phyloP scores from a whole-genome alignment of 192 early-diverging fungal genomes.

The Backusella sp. region DNA sequence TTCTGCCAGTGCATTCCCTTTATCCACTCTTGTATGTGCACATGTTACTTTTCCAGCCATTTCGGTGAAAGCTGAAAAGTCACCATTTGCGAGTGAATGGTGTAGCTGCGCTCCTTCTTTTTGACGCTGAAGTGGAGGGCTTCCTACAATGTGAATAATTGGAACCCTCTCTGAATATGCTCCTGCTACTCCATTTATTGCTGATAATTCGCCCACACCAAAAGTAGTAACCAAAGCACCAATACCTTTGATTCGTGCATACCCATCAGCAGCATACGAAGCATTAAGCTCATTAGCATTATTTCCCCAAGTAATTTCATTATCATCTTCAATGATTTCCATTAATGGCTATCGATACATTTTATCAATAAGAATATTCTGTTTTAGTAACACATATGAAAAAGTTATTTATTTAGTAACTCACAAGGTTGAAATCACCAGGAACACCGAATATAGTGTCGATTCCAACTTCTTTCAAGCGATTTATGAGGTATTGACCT shows the following conservation, averaged over 20 bases:
- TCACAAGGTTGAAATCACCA: constrained; percentile 47
- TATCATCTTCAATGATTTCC: constrained; percentile 36
- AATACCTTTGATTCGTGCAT: constrained; percentile 42
- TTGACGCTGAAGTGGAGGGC: constrained; percentile 40
- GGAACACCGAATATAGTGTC: constrained; percentile 46
- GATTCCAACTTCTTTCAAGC: constrained; percentile 45
- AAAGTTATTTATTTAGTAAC: background rate
- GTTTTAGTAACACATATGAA: background rate
- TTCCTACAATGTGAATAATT: constrained; percentile 52
- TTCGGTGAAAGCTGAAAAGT: constrained; percentile 40
- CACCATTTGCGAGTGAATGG: constrained; percentile 49
- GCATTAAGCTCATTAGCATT: constrained; percentile 45
- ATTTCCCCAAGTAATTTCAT: constrained; percentile 43
- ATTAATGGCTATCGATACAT: constrained; percentile 5
- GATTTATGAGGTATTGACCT: constrained; percentile 37
- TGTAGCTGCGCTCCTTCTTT: constrained; percentile 40
- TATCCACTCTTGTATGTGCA: constrained; percentile 32
- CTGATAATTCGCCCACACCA: constrained; percentile 46
- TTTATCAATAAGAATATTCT: background rate
- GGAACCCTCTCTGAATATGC: constrained; percentile 45
- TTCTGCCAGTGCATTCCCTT: constrained; percentile 30
- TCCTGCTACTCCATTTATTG: constrained; percentile 46
- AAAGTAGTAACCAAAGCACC: constrained; percentile 43
- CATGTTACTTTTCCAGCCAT: constrained; percentile 42
- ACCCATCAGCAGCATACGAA: constrained; percentile 51